Evolutionary conservation across 2,329 filamentous ascomycete species (phyloP).

Genomic region (Penicillium nordicum): DNA sequence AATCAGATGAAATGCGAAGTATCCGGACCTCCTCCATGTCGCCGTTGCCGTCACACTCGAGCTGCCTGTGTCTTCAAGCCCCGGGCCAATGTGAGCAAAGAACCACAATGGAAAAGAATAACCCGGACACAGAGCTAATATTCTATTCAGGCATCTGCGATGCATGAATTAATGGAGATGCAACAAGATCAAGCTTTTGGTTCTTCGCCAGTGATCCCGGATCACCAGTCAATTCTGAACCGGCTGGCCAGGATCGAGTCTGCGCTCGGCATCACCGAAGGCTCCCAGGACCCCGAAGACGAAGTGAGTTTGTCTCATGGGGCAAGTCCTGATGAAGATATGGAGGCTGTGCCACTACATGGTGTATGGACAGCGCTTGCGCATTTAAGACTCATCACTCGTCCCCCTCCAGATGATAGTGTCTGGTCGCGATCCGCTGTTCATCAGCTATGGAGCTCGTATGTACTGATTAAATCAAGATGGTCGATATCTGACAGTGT

Average conservation of each 20-base stretch:
- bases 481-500: background rate
- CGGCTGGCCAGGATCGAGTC: slow-evolving; percentile 27
- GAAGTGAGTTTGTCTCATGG: background rate
- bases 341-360: slow-evolving; percentile 10
- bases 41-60: slow-evolving; percentile 26
- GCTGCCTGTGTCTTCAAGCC: slow-evolving; percentile 28
- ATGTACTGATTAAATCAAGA: slow-evolving; percentile 3
- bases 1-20: slow-evolving; percentile 31
- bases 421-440: slow-evolving; percentile 26
- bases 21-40: slow-evolving; percentile 28
- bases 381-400: slow-evolving; percentile 24
- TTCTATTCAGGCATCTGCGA: slow-evolving; percentile 21
- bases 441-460: slow-evolving; percentile 28
- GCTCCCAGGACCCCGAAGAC: slow-evolving; percentile 3
- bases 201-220: slow-evolving; percentile 4
- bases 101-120: background rate
- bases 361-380: slow-evolving; percentile 24
- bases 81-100: slow-evolving; percentile 26
- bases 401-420: slow-evolving; percentile 17
- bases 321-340: slow-evolving; percentile 15
- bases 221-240: slow-evolving; percentile 22
- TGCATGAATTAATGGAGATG: slow-evolving; percentile 20
- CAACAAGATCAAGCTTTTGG: slow-evolving; percentile 6
- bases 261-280: slow-evolving; percentile 21
- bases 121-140: background rate